phyloP scores from a whole-genome alignment of 2,329 filamentous ascomycete genomes.

The Stagonosporopsis vannaccii region DNA sequence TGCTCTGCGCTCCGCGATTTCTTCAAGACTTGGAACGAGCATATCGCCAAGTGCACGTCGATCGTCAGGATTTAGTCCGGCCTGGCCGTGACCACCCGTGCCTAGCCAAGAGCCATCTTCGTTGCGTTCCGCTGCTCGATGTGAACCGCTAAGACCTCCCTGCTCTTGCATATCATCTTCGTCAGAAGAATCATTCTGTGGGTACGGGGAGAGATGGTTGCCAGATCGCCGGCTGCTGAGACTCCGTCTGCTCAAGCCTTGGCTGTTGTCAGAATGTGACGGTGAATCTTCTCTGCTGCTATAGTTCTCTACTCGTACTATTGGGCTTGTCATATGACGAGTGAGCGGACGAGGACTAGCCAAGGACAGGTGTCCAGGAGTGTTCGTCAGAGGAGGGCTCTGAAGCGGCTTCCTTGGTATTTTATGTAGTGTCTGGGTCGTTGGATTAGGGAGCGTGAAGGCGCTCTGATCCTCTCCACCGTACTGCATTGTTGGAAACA shows the following conservation, averaged over 20 bases:
- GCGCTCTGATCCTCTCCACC: slow-evolving; percentile 26
- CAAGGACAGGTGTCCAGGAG: slow-evolving; percentile 39
- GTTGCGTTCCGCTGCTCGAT: slow-evolving; percentile 48
- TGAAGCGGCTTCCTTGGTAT: slow-evolving; percentile 46
- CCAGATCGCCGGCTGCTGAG: slow-evolving; percentile 45
- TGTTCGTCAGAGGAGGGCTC: slow-evolving; percentile 50
- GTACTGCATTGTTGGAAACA: slow-evolving; percentile 30
- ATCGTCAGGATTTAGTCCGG: slow-evolving; percentile 57
- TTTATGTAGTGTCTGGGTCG: slow-evolving; percentile 29
- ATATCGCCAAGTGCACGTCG: slow-evolving; percentile 52
- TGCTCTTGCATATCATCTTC: slow-evolving; percentile 39
- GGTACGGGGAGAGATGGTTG: slow-evolving; percentile 50
- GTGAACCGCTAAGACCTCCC: slow-evolving; percentile 31
- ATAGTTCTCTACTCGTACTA: slow-evolving; percentile 50
- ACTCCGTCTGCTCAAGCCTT: slow-evolving; percentile 46
- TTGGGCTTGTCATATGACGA: slow-evolving; percentile 48
- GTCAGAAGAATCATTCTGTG: slow-evolving; percentile 43
- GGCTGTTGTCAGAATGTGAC: slow-evolving; percentile 43
- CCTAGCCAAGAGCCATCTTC: slow-evolving; percentile 58
- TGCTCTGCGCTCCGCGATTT: slow-evolving; percentile 57
- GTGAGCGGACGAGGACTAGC: slow-evolving; percentile 37
- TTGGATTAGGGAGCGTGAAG: slow-evolving; percentile 39
- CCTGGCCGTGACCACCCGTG: slow-evolving; percentile 49
- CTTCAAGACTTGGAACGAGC: slow-evolving; percentile 58
- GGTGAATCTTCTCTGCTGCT: slow-evolving; percentile 46